Evolutionary conservation across 192 early-diverging fungal species (phyloP).

Genomic region (Dimargaris cristalligena): DNA sequence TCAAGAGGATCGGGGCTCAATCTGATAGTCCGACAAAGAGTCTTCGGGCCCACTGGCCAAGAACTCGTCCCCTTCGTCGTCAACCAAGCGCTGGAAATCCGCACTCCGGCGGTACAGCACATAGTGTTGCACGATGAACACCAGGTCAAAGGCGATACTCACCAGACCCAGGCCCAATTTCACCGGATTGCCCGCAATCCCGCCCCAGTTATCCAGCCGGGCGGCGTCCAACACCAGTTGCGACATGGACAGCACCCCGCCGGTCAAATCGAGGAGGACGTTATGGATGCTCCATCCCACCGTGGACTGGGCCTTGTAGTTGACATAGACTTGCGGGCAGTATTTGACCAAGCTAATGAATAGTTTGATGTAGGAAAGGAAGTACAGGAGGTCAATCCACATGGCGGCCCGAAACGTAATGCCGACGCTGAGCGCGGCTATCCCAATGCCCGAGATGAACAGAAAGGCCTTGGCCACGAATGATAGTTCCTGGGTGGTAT

Average conservation of each 20-base stretch:
- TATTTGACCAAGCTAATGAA: conserved; percentile 65
- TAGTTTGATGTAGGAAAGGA: conserved; percentile 62
- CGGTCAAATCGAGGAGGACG: conserved; percentile 74
- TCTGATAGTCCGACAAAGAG: too few relatives aligned
- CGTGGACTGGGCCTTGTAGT: conserved; percentile 56
- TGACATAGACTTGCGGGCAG: conserved; percentile 54
- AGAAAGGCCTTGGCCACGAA: conserved; percentile 22
- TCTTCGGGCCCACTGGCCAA: too few relatives aligned
- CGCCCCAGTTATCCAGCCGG: conserved; percentile 38
- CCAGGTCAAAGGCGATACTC: conserved; percentile 61
- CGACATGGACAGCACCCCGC: conserved; percentile 54
- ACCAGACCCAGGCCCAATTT: conserved; percentile 65
- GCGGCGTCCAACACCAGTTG: conserved; percentile 65
- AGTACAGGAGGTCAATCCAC: conserved; percentile 53
- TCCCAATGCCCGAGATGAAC: conserved; percentile 17
- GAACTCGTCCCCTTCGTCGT: background rate
- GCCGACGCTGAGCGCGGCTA: conserved; percentile 2
- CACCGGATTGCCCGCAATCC: conserved; percentile 40
- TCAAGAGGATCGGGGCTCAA: too few relatives aligned
- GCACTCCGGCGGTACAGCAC: conserved; percentile 36
- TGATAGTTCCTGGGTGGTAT: conserved; percentile 28
- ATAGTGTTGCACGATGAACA: conserved; percentile 76
- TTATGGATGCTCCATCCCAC: conserved; percentile 82
- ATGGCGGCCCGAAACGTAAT: conserved; percentile 10
- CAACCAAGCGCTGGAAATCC: background rate